Evolutionary conservation across 495 filamentous ascomycete species (phyloP).

Genomic region (Penicillium flavigenum): DNA sequence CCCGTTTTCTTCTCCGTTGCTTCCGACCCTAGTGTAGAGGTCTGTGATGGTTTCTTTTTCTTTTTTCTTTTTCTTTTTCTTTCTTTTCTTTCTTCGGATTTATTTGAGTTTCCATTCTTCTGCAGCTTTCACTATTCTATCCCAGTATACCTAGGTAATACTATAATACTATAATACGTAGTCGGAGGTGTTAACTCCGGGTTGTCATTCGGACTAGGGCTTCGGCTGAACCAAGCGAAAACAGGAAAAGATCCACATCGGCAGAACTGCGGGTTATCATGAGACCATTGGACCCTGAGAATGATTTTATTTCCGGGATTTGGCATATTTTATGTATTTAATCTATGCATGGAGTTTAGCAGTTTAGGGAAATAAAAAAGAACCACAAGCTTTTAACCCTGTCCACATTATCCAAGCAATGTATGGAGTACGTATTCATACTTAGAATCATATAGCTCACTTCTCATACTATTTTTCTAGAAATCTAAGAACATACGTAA

Average conservation of each 20-base stretch:
- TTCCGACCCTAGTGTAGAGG: slow-evolving; percentile 28
- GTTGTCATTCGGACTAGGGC: slow-evolving; percentile 28
- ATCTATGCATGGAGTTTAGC: no score
- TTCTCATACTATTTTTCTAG: not conserved
- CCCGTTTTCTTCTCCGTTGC: slow-evolving; percentile 31
- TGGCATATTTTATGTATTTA: not conserved
- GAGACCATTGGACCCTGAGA: slow-evolving; percentile 6
- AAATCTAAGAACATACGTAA: slow-evolving; percentile 28
- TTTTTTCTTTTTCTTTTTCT: not conserved
- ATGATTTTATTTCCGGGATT: not conserved
- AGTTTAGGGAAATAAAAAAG: not conserved
- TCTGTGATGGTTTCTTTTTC: slow-evolving; percentile 4
- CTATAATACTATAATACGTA: not conserved
- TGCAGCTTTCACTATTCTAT: not conserved
- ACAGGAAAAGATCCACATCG: slow-evolving; percentile 15
- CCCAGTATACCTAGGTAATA: no score
- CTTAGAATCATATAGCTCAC: no score
- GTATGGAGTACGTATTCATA: no score
- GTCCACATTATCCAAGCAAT: no score
- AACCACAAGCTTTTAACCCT: slow-evolving; percentile 8
- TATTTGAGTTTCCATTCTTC: not conserved
- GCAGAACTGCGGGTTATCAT: slow-evolving; percentile 27
- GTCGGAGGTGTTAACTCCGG: slow-evolving; percentile 8
- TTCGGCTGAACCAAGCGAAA: slow-evolving; percentile 31
- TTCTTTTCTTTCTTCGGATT: not conserved